These are phyloP conservation scores for Fusarium kyushuense DNA, from an alignment of 2,329 filamentous ascomycete genomes.

Conservation along the genomic window DNA sequence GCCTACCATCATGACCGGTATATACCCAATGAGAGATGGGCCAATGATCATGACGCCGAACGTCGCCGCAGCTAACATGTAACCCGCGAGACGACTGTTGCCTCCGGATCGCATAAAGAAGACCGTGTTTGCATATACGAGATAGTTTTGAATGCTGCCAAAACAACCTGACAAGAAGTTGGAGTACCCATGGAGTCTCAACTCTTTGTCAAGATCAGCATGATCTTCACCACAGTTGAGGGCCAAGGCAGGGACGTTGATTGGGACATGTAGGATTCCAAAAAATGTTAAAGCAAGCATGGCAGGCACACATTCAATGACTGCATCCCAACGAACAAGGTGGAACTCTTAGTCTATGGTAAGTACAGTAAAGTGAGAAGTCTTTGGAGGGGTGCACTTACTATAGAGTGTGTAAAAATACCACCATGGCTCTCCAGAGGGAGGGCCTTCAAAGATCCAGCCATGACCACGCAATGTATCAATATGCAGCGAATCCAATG, in stretches of 20 bases:
- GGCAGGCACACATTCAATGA: conserved; percentile 86
- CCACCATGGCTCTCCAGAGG: conserved; percentile 91
- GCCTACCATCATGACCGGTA: conserved; percentile 96
- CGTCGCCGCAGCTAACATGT: conserved; percentile 85
- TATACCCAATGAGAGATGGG: conserved; percentile 89
- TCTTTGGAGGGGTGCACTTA: conserved; percentile 58
- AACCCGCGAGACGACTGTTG: conserved; percentile 84
- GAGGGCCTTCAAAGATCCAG: conserved; percentile 93
- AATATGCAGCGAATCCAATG: conserved; percentile 75
- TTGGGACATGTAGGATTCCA: conserved; percentile 94
- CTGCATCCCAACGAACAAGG: conserved; percentile 83
- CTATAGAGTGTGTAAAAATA: conserved; percentile 97
- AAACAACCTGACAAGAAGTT: conserved; percentile 88
- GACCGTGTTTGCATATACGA: conserved; percentile 98
- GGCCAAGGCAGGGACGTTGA: conserved; percentile 94
- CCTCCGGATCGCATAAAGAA: conserved; percentile 95
- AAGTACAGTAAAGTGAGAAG: background rate
- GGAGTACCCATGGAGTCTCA: conserved; percentile 92
- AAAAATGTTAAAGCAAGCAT: conserved; percentile 99
- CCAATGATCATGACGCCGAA: conserved; percentile 86
- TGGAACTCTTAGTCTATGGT: conserved; percentile 72
- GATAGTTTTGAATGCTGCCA: conserved; percentile 95
- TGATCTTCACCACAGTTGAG: conserved; percentile 94
- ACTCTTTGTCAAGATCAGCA: conserved; percentile 87
- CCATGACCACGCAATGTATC: conserved; percentile 76